Percentiles rank a stretch among this genome's conserved stretches.
Evolutionary conservation across 2,329 filamentous ascomycete species (phyloP).

Genomic region (Ramularia endophylla): DNA sequence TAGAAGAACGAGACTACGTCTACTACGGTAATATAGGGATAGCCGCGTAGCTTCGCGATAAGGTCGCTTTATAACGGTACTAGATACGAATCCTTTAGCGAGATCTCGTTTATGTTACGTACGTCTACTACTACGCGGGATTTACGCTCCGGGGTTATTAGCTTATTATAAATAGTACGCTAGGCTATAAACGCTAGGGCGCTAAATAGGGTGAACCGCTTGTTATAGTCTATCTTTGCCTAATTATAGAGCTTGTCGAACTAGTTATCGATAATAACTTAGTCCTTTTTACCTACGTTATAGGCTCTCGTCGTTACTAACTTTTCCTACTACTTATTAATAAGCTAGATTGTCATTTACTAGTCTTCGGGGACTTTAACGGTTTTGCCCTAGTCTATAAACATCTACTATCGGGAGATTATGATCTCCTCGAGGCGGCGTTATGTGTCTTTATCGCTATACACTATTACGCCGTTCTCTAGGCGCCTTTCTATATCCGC

Average conservation of each 20-base stretch:
- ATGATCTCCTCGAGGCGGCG: too few relatives aligned
- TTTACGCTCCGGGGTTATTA: background rate
- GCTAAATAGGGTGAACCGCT: background rate
- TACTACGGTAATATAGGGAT: conserved; percentile 1
- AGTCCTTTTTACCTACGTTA: background rate
- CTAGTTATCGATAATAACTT: background rate
- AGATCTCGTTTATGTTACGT: background rate
- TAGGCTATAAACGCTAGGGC: background rate
- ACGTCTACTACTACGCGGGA: conserved; percentile 1
- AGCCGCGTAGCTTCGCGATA: background rate
- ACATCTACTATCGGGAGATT: too few relatives aligned
- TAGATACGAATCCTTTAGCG: background rate
- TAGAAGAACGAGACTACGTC: conserved; percentile 2
- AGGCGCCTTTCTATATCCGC: too few relatives aligned
- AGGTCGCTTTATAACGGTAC: background rate
- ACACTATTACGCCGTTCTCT: too few relatives aligned
- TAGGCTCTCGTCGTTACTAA: background rate
- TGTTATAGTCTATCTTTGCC: background rate
- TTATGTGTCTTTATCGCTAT: too few relatives aligned
- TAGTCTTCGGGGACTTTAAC: background rate
- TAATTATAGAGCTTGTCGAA: conserved; percentile 1
- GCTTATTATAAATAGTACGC: conserved; percentile 1
- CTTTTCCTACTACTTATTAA: background rate
- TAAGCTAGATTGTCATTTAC: background rate
- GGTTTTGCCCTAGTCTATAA: background rate